Percentiles rank a stretch among this genome's conserved stretches.
These are phyloP conservation scores for Globisporangium cylindrosporum DNA, from an alignment of 352 stramenopile genomes.

Conservation along the genomic window DNA sequence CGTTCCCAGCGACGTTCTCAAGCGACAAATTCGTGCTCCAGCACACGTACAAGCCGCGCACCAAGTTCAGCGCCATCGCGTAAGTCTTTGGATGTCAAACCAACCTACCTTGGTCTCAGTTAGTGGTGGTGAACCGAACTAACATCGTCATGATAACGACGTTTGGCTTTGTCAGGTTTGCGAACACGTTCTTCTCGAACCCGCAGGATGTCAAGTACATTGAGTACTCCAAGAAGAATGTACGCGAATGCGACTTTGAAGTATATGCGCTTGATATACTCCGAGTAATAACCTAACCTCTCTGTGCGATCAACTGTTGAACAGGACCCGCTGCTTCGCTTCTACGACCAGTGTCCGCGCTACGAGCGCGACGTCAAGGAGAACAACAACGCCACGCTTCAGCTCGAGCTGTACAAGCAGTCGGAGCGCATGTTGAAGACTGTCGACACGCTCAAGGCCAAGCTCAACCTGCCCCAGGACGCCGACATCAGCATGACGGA, in stretches of 20 bases:
- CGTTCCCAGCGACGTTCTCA: slow-evolving; percentile 25
- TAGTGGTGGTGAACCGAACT: too few relatives aligned
- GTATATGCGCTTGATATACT: too few relatives aligned
- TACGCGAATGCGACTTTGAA: background rate
- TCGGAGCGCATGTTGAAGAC: slow-evolving; percentile 23
- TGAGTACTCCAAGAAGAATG: slow-evolving; percentile 32
- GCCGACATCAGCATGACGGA: slow-evolving; percentile 26
- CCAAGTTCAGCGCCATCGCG: slow-evolving; percentile 51
- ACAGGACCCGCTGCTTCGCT: slow-evolving; percentile 52
- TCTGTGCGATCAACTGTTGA: background rate
- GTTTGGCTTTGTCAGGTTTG: slow-evolving; percentile 33
- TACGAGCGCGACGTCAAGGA: slow-evolving; percentile 49
- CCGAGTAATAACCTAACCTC: too few relatives aligned
- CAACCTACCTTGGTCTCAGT: background rate
- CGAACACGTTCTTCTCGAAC: slow-evolving; percentile 54
- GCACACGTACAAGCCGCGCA: slow-evolving; percentile 61
- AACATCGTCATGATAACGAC: background rate
- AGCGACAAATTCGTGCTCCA: slow-evolving; percentile 38
- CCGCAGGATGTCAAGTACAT: slow-evolving; percentile 40
- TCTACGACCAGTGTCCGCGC: slow-evolving; percentile 54
- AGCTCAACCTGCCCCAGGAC: slow-evolving; percentile 15
- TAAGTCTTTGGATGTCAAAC: slow-evolving; percentile 15
- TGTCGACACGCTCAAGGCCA: slow-evolving; percentile 15
- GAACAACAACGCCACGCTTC: slow-evolving; percentile 28
- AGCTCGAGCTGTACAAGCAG: slow-evolving; percentile 31